Evolutionary conservation across 257 asterid genomes (phyloP), one percentile per base, ranked within the genome.

Genomic region (Nicotiana sylvestris): DNA sequence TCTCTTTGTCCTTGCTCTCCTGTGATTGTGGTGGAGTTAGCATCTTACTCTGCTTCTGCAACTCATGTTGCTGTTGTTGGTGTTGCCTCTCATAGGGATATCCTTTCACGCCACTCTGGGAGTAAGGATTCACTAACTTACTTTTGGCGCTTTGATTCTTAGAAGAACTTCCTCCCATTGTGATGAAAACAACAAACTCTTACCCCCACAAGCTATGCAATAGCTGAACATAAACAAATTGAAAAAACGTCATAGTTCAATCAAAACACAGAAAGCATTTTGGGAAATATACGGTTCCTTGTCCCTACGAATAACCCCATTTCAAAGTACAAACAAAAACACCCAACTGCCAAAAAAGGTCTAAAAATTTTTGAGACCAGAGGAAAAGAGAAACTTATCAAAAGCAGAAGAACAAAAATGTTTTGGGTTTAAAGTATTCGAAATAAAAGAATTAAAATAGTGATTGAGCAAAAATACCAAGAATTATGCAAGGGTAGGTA

Each of bases 51-150:
- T 79, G 72, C 74, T 9, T 46, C 68, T 35, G 32, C 66, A n/a
- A 62, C 66, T 72, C 77, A 17, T 68, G 33, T 11, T 65, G 37
- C 43, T 82, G 78, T 13, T 51, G 18, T 9, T 81, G 76, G 29
- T 56, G 7, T 29, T 72, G 53, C 32, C 39, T 4, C 27, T 81
- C 53, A 10, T 8, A 32, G n/a, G 9, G 39, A 21, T 11, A 5
- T 12, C 57, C 57, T 25, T 13, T 46, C 2, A 32, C 0, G 32
- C 30, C 43, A 13, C 37, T 37, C 29, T 35, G 78, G 53, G 85
- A 81, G 77, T 85, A 85, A 21, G 85, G 88, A 78, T 85, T 85
- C 76, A 67, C 53, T 30, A 82, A 60, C n/a, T 78, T 35, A 65
- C 21, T 70, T 21, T 62, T 76, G n/a, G 64, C 32, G 49, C 51